These are phyloP conservation scores for Darksidea phi DNA, from an alignment of 495 filamentous ascomycete genomes.

Conservation along the genomic window DNA sequence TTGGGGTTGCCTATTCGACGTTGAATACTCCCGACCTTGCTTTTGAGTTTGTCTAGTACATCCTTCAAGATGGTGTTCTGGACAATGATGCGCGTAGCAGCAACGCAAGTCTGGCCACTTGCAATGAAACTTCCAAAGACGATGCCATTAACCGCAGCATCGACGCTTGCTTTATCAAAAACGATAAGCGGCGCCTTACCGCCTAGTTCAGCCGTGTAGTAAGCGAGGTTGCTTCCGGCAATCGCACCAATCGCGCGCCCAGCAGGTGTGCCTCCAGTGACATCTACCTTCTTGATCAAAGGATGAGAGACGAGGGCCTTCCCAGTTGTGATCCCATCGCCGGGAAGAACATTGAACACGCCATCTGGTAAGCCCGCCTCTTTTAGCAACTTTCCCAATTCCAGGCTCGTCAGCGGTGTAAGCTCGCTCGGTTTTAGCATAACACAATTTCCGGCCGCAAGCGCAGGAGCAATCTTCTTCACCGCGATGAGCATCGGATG, in stretches of 20 bases:
- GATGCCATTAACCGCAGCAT: slow-evolving; percentile 59
- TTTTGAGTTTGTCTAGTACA: slow-evolving; percentile 42
- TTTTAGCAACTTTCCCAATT: slow-evolving; percentile 55
- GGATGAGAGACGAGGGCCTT: slow-evolving; percentile 64
- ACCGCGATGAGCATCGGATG: slow-evolving; percentile 63
- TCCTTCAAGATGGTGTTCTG: slow-evolving; percentile 49
- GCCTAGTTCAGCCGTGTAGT: slow-evolving; percentile 68
- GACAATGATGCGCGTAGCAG: slow-evolving; percentile 70
- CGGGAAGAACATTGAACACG: slow-evolving; percentile 60
- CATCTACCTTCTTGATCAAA: slow-evolving; percentile 68
- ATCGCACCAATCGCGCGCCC: slow-evolving; percentile 60
- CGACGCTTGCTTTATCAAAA: slow-evolving; percentile 70
- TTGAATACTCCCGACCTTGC: slow-evolving; percentile 42
- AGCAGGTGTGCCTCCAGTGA: slow-evolving; percentile 65
- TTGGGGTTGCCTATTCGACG: slow-evolving; percentile 52
- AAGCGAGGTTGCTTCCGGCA: slow-evolving; percentile 63
- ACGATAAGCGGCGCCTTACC: slow-evolving; percentile 74
- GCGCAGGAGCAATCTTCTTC: slow-evolving; percentile 51
- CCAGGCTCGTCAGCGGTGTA: slow-evolving; percentile 57
- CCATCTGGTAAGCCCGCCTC: slow-evolving; percentile 60
- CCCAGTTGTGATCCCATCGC: slow-evolving; percentile 63
- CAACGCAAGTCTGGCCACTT: slow-evolving; percentile 70
- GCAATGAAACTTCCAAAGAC: slow-evolving; percentile 64
- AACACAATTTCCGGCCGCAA: slow-evolving; percentile 61
- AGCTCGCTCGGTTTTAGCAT: slow-evolving; percentile 64